Conservation (phyloP, 805 yeast genomes). For the Monosporozyma aquatica region DNA sequence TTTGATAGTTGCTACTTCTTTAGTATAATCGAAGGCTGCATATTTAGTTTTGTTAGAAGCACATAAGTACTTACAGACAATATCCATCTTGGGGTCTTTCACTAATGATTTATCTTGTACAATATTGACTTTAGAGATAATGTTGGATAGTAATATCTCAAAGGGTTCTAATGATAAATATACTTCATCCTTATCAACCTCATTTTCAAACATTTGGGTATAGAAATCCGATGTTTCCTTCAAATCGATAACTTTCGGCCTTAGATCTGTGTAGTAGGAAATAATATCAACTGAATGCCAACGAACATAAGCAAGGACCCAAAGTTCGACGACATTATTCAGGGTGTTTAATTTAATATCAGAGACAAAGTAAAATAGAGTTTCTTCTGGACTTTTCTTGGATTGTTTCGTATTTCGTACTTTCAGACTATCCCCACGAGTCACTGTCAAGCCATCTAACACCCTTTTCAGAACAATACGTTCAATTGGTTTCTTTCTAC, state of each 20-base stretch:
- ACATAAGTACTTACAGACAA: slow-evolving; percentile 14
- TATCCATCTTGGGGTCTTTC: slow-evolving; percentile 6
- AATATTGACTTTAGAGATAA: slow-evolving; percentile 37
- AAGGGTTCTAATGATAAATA: slow-evolving; percentile 43
- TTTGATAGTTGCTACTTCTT: slow-evolving; percentile 4
- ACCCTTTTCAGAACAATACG: slow-evolving; percentile 29
- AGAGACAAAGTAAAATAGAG: slow-evolving; percentile 30
- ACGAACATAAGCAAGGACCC: slow-evolving; percentile 37
- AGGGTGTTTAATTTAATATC: slow-evolving; percentile 42
- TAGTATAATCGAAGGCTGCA: slow-evolving; percentile 9
- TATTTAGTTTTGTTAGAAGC: slow-evolving; percentile 13
- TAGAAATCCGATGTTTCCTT: slow-evolving; percentile 8
- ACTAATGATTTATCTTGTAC: slow-evolving; percentile 10
- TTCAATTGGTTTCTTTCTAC: slow-evolving; percentile 8
- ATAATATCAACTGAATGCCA: slow-evolving; percentile 30
- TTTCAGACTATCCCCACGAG: slow-evolving; percentile 43
- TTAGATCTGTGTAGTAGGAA: slow-evolving; percentile 18
- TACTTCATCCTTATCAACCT: slow-evolving; percentile 35
- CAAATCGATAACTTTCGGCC: slow-evolving; percentile 11
- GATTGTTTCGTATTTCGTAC: slow-evolving; percentile 22
- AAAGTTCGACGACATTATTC: slow-evolving; percentile 37
- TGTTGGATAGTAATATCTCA: slow-evolving; percentile 33
- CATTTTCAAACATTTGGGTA: slow-evolving; percentile 11
- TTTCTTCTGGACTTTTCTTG: background rate
- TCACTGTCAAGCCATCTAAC: slow-evolving; percentile 38